These are phyloP conservation scores for Vitis hybrid DNA, from an alignment of 177 flowering plant genomes.

Conservation along the genomic window DNA sequence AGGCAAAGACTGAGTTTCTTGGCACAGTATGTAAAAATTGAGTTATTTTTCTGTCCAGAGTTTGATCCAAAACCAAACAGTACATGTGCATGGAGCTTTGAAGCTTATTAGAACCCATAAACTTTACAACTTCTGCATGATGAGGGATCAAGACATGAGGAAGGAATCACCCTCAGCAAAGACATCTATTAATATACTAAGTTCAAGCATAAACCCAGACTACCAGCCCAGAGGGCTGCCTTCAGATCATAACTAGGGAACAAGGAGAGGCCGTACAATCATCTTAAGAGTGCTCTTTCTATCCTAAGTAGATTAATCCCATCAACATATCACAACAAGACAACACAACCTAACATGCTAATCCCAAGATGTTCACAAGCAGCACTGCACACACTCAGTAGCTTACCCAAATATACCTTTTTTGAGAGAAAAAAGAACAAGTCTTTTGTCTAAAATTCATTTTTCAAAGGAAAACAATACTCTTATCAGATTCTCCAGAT, in stretches of 20 bases:
- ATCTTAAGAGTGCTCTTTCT: background rate
- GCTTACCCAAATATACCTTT: too few relatives aligned
- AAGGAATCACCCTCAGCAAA: background rate
- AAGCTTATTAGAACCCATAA: background rate
- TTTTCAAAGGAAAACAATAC: too few relatives aligned
- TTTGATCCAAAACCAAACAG: background rate
- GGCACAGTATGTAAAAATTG: background rate
- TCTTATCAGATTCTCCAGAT: too few relatives aligned
- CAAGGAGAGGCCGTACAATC: background rate
- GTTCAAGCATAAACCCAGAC: background rate
- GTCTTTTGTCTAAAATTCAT: too few relatives aligned
- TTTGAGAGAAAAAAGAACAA: too few relatives aligned
- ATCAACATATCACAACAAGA: background rate
- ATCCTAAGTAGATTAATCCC: background rate
- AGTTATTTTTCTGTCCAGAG: background rate
- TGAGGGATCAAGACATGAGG: background rate
- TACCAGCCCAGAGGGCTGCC: background rate
- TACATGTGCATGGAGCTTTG: background rate
- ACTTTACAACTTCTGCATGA: background rate
- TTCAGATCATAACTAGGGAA: background rate
- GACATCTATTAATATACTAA: background rate
- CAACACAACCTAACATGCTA: background rate
- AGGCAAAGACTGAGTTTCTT: background rate
- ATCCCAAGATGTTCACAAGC: too few relatives aligned
- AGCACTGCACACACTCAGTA: too few relatives aligned